Base-by-base conservation (phyloP, 1,284 basidiomycete species). In the Naganishia liquefaciens region DNA sequence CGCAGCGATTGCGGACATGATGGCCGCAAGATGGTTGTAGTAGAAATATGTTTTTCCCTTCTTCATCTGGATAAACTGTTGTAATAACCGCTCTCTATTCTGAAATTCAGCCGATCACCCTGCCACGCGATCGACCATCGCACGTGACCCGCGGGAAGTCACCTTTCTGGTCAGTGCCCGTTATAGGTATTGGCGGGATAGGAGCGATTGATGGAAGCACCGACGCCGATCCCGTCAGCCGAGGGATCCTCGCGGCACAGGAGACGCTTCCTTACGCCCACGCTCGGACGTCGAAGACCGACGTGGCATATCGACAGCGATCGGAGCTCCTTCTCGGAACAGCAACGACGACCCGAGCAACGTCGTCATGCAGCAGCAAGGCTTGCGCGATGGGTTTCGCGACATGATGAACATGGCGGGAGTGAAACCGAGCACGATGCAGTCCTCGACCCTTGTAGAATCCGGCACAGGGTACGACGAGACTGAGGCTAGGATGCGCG, bases 1-100 rank as follows among this genome's bases (percentile, higher is more conserved):
- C 10, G 68, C 69, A 49, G 68, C 69, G 21, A 70, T 49, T 5
- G 69, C 69, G 7, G 69, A 70, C 69, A 70, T 65, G 10, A 37
- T 17, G 17, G 25, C 5, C 5, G 28, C 33, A 37, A 13, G 13
- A 37, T 37, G 33, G 13, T 10, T 37, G 33, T 13, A 37, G 13
- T 37, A 37, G 33, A 7, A 33, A 37, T 19, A 28, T 13, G 33
- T 37, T 37, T 37, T 7, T 7, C 33, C 33, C 13, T 7, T 37
- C 33, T 37, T 37, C 23, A n/a, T 52, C 51, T 25, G 39, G 30
- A 52, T 13, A 21, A 52, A 21, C 51, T 37, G 44, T 19, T 19
- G n/a, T 37, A 7, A 46, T 37, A 7, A 10, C 9, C n/a, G 9
- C 44, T 7, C 44, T n/a, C 2, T 21, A 46, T 52, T 52, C 28